A percentile compares a stretch with the other conserved stretches of the same genome.
Evolutionary conservation across 768 basidiomycete species (phyloP).

Genomic region (Auriscalpium microsporum): DNA sequence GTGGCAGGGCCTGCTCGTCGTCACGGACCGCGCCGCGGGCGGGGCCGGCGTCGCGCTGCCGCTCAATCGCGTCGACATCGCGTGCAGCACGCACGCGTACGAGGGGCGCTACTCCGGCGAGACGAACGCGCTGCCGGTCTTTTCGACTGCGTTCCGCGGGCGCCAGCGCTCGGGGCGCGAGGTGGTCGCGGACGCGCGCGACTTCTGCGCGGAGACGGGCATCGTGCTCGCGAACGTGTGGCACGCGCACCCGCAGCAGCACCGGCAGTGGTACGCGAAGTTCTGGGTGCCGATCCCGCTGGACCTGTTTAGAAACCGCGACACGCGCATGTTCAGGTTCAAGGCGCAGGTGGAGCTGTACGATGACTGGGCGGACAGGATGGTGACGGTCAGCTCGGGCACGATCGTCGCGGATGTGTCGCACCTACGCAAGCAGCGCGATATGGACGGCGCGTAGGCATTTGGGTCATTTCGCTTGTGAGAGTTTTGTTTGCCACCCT

Average conservation of each 20-base stretch:
- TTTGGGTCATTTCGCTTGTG: too few species aligned
- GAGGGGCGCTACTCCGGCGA: slow-evolving; percentile 15
- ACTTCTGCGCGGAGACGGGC: slow-evolving; percentile 5
- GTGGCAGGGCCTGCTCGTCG: slow-evolving; percentile 11
- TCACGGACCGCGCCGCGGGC: slow-evolving; percentile 8
- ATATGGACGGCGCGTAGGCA: slow-evolving; percentile 5
- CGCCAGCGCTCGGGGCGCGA: neutral
- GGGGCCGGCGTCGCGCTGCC: neutral
- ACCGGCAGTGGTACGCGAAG: slow-evolving; percentile 13
- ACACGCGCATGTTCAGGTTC: slow-evolving; percentile 14
- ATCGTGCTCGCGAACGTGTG: slow-evolving; percentile 13
- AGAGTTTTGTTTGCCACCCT: too few species aligned
- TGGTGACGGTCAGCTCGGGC: slow-evolving; percentile 8
- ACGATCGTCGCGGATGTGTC: slow-evolving; percentile 14
- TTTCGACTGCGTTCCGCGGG: slow-evolving; percentile 6
- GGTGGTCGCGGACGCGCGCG: neutral
- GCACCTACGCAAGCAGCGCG: slow-evolving; percentile 11
- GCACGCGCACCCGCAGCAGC: slow-evolving; percentile 10
- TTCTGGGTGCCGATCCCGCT: slow-evolving; percentile 16
- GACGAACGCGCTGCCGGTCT: slow-evolving; percentile 11
- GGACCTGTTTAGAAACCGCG: slow-evolving; percentile 13
- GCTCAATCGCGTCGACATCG: slow-evolving; percentile 5
- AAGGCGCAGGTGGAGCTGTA: slow-evolving; percentile 6
- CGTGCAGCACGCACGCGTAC: slow-evolving; percentile 13
- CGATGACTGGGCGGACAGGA: slow-evolving; percentile 13